A percentile compares a stretch with the other conserved stretches of the same genome.
These are phyloP conservation scores for Pseudopithomyces maydicus DNA, from an alignment of 2,329 filamentous ascomycete species.

Conservation along the genomic window DNA sequence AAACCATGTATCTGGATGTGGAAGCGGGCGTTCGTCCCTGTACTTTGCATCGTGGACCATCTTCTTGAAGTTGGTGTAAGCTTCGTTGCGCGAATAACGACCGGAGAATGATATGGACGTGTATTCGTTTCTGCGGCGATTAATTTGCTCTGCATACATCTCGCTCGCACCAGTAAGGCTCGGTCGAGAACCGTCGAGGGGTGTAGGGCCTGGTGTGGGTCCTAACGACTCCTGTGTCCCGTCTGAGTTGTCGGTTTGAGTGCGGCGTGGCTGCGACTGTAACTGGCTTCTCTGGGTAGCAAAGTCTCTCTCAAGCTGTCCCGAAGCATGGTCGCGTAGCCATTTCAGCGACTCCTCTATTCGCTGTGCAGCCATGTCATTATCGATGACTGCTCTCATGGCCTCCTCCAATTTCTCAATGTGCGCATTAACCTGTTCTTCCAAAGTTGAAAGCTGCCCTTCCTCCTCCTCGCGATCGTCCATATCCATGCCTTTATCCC, in stretches of 20 bases:
- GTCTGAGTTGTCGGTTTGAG: constrained; percentile 27
- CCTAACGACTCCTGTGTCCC: constrained; percentile 45
- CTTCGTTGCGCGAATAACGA: constrained; percentile 64
- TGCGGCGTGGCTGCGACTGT: constrained; percentile 34
- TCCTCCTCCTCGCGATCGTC: constrained; percentile 48
- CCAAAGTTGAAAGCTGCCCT: constrained; percentile 44
- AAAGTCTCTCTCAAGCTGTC: constrained; percentile 32
- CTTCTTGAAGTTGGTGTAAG: constrained; percentile 65
- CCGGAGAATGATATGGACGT: constrained; percentile 42
- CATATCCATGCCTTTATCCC: constrained; percentile 40
- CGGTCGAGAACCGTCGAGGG: constrained; percentile 39
- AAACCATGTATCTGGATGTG: constrained; percentile 68
- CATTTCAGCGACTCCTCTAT: constrained; percentile 52
- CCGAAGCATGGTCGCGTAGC: constrained; percentile 45
- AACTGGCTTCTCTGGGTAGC: constrained; percentile 44
- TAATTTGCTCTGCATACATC: constrained; percentile 43
- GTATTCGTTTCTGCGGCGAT: constrained; percentile 51
- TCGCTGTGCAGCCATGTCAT: constrained; percentile 52
- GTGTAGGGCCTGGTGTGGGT: constrained; percentile 45
- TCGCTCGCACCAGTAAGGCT: constrained; percentile 41
- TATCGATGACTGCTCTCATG: constrained; percentile 64
- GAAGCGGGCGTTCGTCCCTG: constrained; percentile 58
- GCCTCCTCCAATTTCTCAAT: constrained; percentile 62
- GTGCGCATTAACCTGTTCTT: constrained; percentile 54
- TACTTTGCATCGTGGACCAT: constrained; percentile 66